Conservation (phyloP, 2,329 filamentous ascomycete species). For the Aspergillus transmontanensis region DNA sequence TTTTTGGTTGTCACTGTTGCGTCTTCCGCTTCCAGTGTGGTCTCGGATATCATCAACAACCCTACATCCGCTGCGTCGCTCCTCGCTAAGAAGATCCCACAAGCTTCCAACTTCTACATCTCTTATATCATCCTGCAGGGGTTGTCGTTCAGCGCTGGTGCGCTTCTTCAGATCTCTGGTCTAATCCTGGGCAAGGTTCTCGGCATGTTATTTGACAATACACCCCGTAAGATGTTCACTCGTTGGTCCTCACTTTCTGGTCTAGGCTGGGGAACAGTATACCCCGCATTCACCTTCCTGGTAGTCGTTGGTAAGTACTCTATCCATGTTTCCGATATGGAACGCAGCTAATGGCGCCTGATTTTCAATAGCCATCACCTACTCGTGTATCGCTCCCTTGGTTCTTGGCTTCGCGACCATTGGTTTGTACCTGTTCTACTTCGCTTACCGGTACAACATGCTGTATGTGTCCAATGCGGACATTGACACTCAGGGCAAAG, state of each 20-base stretch:
- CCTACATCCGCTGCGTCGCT: slow-evolving; percentile 65
- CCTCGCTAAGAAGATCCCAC: slow-evolving; percentile 74
- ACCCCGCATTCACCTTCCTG: slow-evolving; percentile 80
- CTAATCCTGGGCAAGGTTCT: slow-evolving; percentile 74
- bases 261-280: slow-evolving; percentile 80
- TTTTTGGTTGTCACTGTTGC: slow-evolving; percentile 85
- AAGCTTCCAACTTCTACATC: slow-evolving; percentile 90
- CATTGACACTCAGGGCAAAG: slow-evolving; percentile 84
- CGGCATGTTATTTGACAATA: slow-evolving; percentile 74
- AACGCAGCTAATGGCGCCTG: background rate
- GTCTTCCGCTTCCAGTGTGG: slow-evolving; percentile 74
- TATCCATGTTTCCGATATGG: slow-evolving; percentile 5
- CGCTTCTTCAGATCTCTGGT: slow-evolving; percentile 73
- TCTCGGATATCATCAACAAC: slow-evolving; percentile 62
- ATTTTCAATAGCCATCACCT: slow-evolving; percentile 67
- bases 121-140: slow-evolving; percentile 95
- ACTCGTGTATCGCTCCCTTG: slow-evolving; percentile 83
- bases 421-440: slow-evolving; percentile 78
- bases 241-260: slow-evolving; percentile 74
- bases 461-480: slow-evolving; percentile 81
- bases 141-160: slow-evolving; percentile 72
- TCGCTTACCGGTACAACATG: slow-evolving; percentile 88
- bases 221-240: slow-evolving; percentile 76
- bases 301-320: slow-evolving; percentile 69
- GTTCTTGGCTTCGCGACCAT: slow-evolving; percentile 80